Conservation (phyloP, 2,329 filamentous ascomycete species). For the Dactylonectria macrodidyma region DNA sequence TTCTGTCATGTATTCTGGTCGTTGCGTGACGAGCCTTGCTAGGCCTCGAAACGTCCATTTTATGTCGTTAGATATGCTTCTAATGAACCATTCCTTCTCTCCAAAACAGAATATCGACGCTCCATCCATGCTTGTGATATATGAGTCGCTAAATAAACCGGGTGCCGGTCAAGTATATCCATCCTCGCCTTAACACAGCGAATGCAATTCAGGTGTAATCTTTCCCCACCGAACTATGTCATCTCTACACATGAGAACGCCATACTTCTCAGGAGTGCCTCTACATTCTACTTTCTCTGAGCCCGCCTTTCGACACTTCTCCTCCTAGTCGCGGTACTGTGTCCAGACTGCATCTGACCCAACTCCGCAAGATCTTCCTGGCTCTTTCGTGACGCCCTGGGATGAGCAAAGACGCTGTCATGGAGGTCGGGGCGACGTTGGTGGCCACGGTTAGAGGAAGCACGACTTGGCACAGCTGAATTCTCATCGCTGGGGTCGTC, state of each 20-base stretch:
- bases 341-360: slow-evolving; percentile 48
- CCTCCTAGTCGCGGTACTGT: slow-evolving; percentile 50
- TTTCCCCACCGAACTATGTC: background rate
- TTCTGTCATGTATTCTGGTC: background rate
- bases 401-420: slow-evolving; percentile 47
- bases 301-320: slow-evolving; percentile 45
- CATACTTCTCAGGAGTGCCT: slow-evolving; percentile 6
- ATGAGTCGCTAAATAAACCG: slow-evolving; percentile 11
- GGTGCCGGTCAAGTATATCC: background rate
- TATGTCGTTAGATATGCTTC: background rate
- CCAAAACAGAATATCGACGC: slow-evolving; percentile 4
- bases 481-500: slow-evolving; percentile 39
- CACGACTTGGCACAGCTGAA: slow-evolving; percentile 27
- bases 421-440: slow-evolving; percentile 27
- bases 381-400: slow-evolving; percentile 49
- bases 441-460: slow-evolving; percentile 28
- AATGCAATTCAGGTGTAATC: background rate
- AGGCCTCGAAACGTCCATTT: background rate
- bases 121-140: background rate
- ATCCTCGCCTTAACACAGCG: background rate
- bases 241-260: background rate
- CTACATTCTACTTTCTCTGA: slow-evolving; percentile 26
- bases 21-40: too few relatives aligned
- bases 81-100: background rate
- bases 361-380: slow-evolving; percentile 55